phyloP scores from a whole-genome alignment of 1,139 yeast species.

The Sugiyamaella paludigena region DNA sequence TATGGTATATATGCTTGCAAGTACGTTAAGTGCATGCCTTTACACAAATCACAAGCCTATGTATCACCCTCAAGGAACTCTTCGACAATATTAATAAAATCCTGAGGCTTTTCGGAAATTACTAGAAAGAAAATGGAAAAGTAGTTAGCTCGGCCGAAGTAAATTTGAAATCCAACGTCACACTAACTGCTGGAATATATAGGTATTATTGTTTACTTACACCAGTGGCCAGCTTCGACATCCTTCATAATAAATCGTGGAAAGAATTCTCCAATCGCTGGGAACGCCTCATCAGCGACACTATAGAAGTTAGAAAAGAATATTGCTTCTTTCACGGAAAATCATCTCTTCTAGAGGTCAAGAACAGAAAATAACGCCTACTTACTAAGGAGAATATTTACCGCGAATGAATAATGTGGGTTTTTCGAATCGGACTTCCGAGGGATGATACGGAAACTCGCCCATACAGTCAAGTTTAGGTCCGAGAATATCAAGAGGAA shows the following conservation, averaged over 20 bases:
- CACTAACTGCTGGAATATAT: background rate
- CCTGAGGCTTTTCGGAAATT: conserved; percentile 32
- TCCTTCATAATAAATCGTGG: conserved; percentile 75
- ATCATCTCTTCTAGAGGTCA: background rate
- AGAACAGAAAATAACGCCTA: no score
- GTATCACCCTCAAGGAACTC: conserved; percentile 19
- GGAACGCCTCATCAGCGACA: conserved; percentile 81
- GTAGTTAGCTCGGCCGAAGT: conserved; percentile 4
- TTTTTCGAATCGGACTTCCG: conserved; percentile 56
- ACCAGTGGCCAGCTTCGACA: conserved; percentile 89
- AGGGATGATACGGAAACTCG: conserved; percentile 71
- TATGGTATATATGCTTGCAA: no score
- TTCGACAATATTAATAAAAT: conserved; percentile 24
- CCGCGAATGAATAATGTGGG: conserved; percentile 84
- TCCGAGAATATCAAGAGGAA: conserved; percentile 70
- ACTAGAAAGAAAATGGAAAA: no score
- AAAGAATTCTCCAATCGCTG: conserved; percentile 72
- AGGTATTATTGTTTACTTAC: no score
- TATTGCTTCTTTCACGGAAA: background rate
- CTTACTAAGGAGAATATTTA: conserved; percentile 58
- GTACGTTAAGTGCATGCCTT: no score
- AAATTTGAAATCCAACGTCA: background rate
- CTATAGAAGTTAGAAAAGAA: conserved; percentile 17
- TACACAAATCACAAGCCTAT: no score
- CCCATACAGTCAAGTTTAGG: conserved; percentile 64